These are phyloP conservation scores for Raffaelea ambrosiae DNA, from an alignment of 2,329 filamentous ascomycete genomes.

Conservation along the genomic window DNA sequence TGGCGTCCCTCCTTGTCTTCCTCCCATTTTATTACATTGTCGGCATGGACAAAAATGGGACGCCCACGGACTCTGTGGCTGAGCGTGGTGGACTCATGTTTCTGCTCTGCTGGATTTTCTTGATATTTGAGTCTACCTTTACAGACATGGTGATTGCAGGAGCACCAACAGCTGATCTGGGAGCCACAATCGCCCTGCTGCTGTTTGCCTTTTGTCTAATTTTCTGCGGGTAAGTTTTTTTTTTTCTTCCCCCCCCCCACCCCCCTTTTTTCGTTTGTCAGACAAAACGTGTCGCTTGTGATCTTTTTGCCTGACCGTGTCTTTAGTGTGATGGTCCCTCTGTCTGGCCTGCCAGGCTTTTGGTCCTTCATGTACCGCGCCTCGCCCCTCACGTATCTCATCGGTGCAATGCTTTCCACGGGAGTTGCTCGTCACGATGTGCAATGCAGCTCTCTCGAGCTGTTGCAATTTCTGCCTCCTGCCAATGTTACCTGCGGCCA, in stretches of 20 bases:
- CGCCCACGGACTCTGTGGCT: conserved; percentile 46
- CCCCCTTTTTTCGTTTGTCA: neutral
- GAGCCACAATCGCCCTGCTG: conserved; percentile 55
- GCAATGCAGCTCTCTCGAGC: conserved; percentile 45
- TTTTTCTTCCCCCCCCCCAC: conserved; percentile 13
- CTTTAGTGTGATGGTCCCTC: conserved; percentile 45
- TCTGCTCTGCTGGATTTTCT: conserved; percentile 68
- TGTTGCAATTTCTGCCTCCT: conserved; percentile 56
- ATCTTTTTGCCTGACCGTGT: too few relatives aligned
- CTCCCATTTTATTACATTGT: conserved; percentile 55
- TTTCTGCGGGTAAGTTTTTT: conserved; percentile 44
- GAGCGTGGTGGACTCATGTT: conserved; percentile 73
- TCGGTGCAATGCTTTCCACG: conserved; percentile 59
- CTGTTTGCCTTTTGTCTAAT: conserved; percentile 47
- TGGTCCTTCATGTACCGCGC: conserved; percentile 72
- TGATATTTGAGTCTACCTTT: conserved; percentile 64
- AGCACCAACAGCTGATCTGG: conserved; percentile 57
- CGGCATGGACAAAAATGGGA: conserved; percentile 59
- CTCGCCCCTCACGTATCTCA: conserved; percentile 50
- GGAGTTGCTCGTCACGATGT: conserved; percentile 49
- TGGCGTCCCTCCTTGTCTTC: conserved; percentile 35
- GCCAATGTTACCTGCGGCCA: conserved; percentile 50
- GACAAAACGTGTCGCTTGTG: too few relatives aligned
- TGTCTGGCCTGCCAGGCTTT: conserved; percentile 54
- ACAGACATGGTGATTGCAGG: conserved; percentile 64